These are phyloP conservation scores for Furcasterigmium furcatum DNA, from an alignment of 2,329 filamentous ascomycete genomes.

Conservation along the genomic window DNA sequence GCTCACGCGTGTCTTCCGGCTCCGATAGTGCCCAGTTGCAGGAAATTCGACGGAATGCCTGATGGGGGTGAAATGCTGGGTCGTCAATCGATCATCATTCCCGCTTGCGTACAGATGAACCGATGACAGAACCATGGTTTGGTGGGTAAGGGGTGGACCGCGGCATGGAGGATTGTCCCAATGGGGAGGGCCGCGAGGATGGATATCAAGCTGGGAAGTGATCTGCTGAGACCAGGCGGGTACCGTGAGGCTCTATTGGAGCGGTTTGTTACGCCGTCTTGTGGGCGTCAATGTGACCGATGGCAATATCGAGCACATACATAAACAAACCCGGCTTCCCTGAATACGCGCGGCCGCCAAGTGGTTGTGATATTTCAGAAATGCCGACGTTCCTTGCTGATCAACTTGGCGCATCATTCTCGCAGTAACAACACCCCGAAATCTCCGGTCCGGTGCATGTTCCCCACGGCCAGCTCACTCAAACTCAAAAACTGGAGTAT, in stretches of 20 bases:
- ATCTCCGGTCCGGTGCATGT: neutral
- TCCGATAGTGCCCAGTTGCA: conserved; percentile 37
- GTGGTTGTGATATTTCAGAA: neutral
- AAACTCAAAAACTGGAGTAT: neutral
- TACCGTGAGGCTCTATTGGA: neutral
- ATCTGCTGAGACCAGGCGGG: neutral
- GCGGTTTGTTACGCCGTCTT: neutral
- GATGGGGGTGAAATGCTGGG: neutral
- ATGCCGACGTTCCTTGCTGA: neutral
- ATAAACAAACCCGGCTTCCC: neutral
- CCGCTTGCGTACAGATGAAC: neutral
- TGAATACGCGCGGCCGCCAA: neutral
- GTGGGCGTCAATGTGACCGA: neutral
- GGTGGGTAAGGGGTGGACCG: neutral
- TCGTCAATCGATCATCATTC: neutral
- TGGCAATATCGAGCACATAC: neutral
- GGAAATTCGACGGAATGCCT: neutral
- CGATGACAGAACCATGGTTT: neutral
- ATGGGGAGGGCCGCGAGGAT: neutral
- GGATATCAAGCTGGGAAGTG: neutral
- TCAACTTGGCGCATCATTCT: neutral
- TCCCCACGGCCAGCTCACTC: neutral
- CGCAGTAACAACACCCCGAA: neutral
- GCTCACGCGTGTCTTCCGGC: conserved; percentile 33
- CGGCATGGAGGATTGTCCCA: neutral